A percentile compares a stretch with the other conserved stretches of the same genome.
These are phyloP conservation scores for Bremia lactucae DNA, from an alignment of 352 stramenopile genomes.

Conservation along the genomic window DNA sequence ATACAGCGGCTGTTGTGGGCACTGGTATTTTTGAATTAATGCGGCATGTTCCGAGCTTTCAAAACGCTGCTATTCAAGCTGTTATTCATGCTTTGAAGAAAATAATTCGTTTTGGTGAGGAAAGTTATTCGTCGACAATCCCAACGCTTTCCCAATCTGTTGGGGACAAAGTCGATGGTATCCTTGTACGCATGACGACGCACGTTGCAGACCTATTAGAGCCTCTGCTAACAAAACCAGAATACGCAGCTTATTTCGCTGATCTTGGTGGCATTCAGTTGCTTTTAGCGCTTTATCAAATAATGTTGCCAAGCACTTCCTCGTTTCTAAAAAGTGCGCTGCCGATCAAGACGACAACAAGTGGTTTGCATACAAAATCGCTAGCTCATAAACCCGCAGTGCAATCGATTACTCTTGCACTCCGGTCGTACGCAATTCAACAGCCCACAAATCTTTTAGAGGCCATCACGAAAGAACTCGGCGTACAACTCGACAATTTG, in stretches of 20 bases:
- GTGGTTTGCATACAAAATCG: slow-evolving; percentile 8
- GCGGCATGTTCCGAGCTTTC: slow-evolving; percentile 87
- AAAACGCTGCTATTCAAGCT: slow-evolving; percentile 76
- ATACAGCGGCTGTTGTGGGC: slow-evolving; percentile 89
- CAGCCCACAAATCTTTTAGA: slow-evolving; percentile 78
- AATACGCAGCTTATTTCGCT: slow-evolving; percentile 88
- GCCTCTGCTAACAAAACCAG: slow-evolving; percentile 89
- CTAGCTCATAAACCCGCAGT: slow-evolving; percentile 82
- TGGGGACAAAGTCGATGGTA: slow-evolving; percentile 21
- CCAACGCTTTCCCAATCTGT: slow-evolving; percentile 2
- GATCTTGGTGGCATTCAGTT: slow-evolving; percentile 82
- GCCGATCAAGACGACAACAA: slow-evolving; percentile 6
- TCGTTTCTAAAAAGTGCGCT: slow-evolving; percentile 64
- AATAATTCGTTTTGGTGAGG: slow-evolving; percentile 73
- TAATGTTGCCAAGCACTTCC: slow-evolving; percentile 76
- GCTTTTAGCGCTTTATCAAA: slow-evolving; percentile 84
- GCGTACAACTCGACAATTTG: slow-evolving; percentile 37
- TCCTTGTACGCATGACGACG: slow-evolving; percentile 50
- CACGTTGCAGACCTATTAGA: slow-evolving; percentile 91
- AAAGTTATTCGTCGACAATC: slow-evolving; percentile 18
- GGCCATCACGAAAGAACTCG: slow-evolving; percentile 53
- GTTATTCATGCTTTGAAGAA: slow-evolving; percentile 87
- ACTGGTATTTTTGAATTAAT: slow-evolving; percentile 94
- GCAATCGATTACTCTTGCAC: slow-evolving; percentile 78
- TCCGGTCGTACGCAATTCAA: slow-evolving; percentile 84